Percentiles rank a stretch among this genome's conserved stretches.
Evolutionary conservation across 805 yeast species (phyloP).

Genomic region (Cyberlindnera galapagoensis): DNA sequence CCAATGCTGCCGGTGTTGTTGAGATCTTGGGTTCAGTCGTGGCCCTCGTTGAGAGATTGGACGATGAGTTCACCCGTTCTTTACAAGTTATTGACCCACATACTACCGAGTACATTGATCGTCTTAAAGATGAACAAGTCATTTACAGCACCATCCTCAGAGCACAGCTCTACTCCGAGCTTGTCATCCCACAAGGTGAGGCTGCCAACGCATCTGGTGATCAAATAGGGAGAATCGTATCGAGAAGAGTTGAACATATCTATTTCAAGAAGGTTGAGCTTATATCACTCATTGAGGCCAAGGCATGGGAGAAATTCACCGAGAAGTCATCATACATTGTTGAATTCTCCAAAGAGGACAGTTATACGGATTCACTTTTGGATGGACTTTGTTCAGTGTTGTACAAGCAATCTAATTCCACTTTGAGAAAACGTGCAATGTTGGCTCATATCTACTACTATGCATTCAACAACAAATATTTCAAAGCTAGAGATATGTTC

Average conservation of each 20-base stretch:
- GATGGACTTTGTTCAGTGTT: constrained; percentile 60
- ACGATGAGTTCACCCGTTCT: constrained; percentile 87
- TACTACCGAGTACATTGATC: constrained; percentile 84
- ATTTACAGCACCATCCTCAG: constrained; percentile 75
- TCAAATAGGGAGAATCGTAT: constrained; percentile 64
- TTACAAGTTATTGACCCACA: constrained; percentile 90
- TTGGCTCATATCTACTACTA: constrained; percentile 83
- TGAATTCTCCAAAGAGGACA: constrained; percentile 25
- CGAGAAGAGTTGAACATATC: constrained; percentile 84
- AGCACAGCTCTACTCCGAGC: constrained; percentile 80
- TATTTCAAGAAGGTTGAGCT: constrained; percentile 86
- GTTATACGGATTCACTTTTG: constrained; percentile 50
- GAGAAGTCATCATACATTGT: constrained; percentile 25
- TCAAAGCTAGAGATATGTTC: constrained; percentile 82
- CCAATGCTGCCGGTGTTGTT: constrained; percentile 60
- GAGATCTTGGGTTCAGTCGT: constrained; percentile 79
- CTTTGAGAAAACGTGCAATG: constrained; percentile 76
- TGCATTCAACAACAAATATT: constrained; percentile 81
- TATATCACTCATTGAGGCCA: constrained; percentile 58
- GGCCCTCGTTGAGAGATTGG: constrained; percentile 86
- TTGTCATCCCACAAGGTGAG: constrained; percentile 40
- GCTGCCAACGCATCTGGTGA: constrained; percentile 27
- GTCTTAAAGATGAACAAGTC: constrained; percentile 79
- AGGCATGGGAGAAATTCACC: constrained; percentile 60
- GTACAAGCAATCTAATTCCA: constrained; percentile 57